Percentiles rank a stretch among this genome's conserved stretches.
phyloP scores from a whole-genome alignment of 1,139 yeast genomes.

The Eremothecium coryli region DNA sequence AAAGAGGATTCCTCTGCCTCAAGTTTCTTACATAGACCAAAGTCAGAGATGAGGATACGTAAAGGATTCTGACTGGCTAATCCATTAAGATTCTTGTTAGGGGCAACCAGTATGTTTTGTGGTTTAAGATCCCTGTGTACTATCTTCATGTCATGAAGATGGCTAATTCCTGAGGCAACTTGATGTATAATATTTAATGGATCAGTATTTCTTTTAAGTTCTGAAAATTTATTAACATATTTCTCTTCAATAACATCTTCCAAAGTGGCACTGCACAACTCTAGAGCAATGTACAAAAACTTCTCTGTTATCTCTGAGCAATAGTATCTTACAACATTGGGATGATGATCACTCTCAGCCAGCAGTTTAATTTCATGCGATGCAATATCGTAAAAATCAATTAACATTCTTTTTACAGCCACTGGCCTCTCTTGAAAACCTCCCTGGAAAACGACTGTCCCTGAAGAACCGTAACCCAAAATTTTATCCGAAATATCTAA shows the following conservation, averaged over 20 bases:
- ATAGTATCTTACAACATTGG: slow-evolving; percentile 85
- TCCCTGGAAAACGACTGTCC: slow-evolving; percentile 89
- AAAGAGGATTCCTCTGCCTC: slow-evolving; percentile 92
- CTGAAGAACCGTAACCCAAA: slow-evolving; percentile 93
- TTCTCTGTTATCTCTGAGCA: slow-evolving; percentile 85
- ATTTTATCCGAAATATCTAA: slow-evolving; percentile 61
- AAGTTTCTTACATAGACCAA: slow-evolving; percentile 86
- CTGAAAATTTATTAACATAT: slow-evolving; percentile 30
- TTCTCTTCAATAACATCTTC: slow-evolving; percentile 69
- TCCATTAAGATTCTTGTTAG: slow-evolving; percentile 40
- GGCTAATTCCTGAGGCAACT: slow-evolving; percentile 75
- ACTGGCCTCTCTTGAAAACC: slow-evolving; percentile 87
- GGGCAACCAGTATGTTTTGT: slow-evolving; percentile 83
- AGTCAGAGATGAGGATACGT: slow-evolving; percentile 81
- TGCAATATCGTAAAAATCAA: slow-evolving; percentile 90
- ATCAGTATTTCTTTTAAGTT: slow-evolving; percentile 33
- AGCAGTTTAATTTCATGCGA: slow-evolving; percentile 83
- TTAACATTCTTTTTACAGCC: slow-evolving; percentile 87
- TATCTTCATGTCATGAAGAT: slow-evolving; percentile 80
- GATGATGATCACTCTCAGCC: slow-evolving; percentile 94
- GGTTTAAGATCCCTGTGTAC: slow-evolving; percentile 96
- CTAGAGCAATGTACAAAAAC: slow-evolving; percentile 86
- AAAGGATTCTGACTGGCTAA: slow-evolving; percentile 30
- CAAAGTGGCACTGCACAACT: slow-evolving; percentile 78
- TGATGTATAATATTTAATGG: slow-evolving; percentile 58